Percentiles rank a stretch among this genome's conserved stretches.
These are phyloP conservation scores for Fraxinus americana DNA, from an alignment of 257 asterid species.

Conservation along the genomic window DNA sequence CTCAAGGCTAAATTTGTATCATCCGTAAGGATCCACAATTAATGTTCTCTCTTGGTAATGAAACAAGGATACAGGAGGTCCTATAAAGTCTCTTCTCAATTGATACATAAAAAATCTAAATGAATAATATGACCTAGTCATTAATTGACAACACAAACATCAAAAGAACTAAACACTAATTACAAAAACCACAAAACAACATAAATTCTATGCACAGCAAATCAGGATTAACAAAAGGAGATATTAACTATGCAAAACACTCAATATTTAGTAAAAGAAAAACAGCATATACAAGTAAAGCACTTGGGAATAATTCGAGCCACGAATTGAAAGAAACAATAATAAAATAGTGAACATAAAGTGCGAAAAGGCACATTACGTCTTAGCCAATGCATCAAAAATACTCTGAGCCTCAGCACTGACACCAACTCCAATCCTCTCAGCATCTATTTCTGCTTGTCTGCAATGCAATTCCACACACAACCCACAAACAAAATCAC, in stretches of 20 bases:
- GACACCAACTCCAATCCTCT: conserved; percentile 93
- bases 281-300: background rate
- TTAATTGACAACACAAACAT: background rate
- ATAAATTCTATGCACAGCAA: background rate
- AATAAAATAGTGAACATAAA: background rate
- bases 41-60: background rate
- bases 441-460: conserved; percentile 87
- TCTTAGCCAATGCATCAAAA: conserved; percentile 89
- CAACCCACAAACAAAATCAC: conserved; percentile 18
- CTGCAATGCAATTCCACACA: conserved; percentile 39
- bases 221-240: background rate
- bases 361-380: conserved; percentile 49
- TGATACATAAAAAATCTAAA: background rate
- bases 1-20: background rate
- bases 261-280: conserved; percentile 6
- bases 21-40: background rate
- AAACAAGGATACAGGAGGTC: background rate
- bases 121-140: background rate
- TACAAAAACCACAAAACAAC: background rate
- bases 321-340: background rate
- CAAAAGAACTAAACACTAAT: background rate
- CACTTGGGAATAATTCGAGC: background rate
- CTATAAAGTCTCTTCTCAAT: background rate
- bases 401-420: conserved; percentile 86
- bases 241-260: conserved; percentile 11